A percentile compares a stretch with the other conserved stretches of the same genome.
These are phyloP conservation scores for Trichoderma afroharzianum DNA, from an alignment of 2,329 filamentous ascomycete species.

Conservation along the genomic window DNA sequence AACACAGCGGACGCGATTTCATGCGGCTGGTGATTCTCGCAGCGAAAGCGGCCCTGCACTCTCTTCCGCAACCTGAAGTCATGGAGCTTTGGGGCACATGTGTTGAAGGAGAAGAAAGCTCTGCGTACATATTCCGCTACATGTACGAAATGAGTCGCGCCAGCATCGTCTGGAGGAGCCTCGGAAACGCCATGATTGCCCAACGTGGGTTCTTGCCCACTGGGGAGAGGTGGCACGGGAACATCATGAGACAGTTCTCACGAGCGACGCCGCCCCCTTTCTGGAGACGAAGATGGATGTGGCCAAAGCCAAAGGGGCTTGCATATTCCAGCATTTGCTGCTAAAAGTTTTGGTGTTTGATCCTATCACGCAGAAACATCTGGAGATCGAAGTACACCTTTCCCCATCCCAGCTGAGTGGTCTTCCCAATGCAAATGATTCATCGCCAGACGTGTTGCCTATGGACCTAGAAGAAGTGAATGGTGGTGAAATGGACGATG, in stretches of 20 bases:
- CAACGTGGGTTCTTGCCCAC: background rate
- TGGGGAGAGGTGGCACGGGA: slow-evolving; percentile 3
- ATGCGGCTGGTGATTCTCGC: background rate
- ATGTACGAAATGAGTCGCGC: background rate
- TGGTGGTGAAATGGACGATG: background rate
- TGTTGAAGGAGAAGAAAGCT: background rate
- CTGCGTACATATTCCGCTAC: slow-evolving; percentile 10
- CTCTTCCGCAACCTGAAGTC: slow-evolving; percentile 1
- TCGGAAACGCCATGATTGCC: background rate
- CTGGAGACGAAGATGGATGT: background rate
- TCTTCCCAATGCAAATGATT: background rate
- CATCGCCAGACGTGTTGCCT: background rate
- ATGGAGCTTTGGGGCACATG: slow-evolving; percentile 5
- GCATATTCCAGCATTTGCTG: background rate
- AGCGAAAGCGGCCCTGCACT: slow-evolving; percentile 2
- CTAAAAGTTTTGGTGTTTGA: slow-evolving; percentile 9
- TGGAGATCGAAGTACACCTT: background rate
- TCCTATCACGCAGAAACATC: background rate
- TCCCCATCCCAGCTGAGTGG: background rate
- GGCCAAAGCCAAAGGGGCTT: background rate
- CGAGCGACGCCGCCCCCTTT: background rate
- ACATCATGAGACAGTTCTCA: background rate
- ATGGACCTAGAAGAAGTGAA: background rate
- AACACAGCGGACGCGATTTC: background rate
- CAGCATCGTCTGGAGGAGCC: slow-evolving; percentile 6